These are phyloP conservation scores for Agaricus blazei DNA, from an alignment of 768 basidiomycete species.

Conservation along the genomic window DNA sequence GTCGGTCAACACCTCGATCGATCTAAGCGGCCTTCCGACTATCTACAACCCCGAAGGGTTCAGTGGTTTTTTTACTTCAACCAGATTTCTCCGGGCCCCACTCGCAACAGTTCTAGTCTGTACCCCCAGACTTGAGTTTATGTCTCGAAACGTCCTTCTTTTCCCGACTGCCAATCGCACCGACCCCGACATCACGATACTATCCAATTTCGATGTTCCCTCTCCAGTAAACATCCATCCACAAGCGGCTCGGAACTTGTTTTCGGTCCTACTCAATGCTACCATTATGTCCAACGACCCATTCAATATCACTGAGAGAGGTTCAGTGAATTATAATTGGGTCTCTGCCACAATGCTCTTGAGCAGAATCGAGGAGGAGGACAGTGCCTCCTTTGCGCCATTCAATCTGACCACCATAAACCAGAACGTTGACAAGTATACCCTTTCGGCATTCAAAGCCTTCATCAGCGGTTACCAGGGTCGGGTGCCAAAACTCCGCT, in stretches of 20 bases:
- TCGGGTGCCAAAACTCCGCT: background rate
- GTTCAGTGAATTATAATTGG: background rate
- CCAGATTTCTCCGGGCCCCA: background rate
- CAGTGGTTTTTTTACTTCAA: too few relatives aligned
- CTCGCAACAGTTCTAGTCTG: background rate
- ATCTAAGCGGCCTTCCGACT: background rate
- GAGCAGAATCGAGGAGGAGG: background rate
- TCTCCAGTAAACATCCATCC: background rate
- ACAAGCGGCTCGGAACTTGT: background rate
- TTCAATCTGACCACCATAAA: background rate
- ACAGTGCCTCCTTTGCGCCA: background rate
- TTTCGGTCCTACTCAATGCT: background rate
- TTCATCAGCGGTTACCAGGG: constrained; percentile 1
- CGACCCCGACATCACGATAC: background rate
- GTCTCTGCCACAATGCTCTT: background rate
- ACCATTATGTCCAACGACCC: background rate
- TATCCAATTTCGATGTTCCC: background rate
- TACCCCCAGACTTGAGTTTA: background rate
- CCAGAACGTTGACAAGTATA: background rate
- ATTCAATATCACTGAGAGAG: background rate
- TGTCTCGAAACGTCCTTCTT: background rate
- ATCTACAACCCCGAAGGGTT: background rate
- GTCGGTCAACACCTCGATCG: background rate
- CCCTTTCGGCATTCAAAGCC: constrained; percentile 2
- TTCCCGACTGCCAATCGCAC: background rate